Base-by-base conservation (phyloP, 208 protist species). In the Acanthamoeba sp. region DNA sequence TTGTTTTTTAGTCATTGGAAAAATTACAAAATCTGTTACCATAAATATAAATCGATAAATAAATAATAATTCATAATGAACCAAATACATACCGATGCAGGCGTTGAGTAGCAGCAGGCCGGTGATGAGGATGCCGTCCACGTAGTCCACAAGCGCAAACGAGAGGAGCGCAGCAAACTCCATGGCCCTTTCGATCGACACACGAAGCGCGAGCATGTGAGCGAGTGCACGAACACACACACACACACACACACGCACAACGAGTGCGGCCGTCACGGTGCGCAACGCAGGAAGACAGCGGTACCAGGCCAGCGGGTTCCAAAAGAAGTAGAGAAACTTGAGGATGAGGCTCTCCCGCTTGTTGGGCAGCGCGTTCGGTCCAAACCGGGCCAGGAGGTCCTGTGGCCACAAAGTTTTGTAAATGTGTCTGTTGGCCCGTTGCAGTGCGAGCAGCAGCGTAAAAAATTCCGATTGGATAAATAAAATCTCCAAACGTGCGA, bases 301-400 rank as follows among this genome's bases (percentile, higher is more conserved):
- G 42, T 90, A 91, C 95, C 95, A 96, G 66, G 95, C 90, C n/a
- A 96, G 71, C 45, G 95, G 95, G 93, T 96, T 96, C 95, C 95
- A 96, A 80, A 96, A 95, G 87, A 93, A 93, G 38, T 76, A 93
- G 9, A 95, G 24, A n/a, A 96, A 94, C 38, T 95, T 69, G 40
- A 80, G 78, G 32, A 82, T 78, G 40, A 76, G 38, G 24, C 66
- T 90, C 71, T 94, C 93, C 71, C 71, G 91, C n/a, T 95, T 95
- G 62, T 95, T 85, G 48, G 90, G 93, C 48, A 97, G 94, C 45
- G 93, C 42, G 87, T 97, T 97, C 24, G 88, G 94, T 22, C 96
- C 96, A 42, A 69, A 93, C 69, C 94, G n/a, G 42, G 48, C 85
- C 34, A 94, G 82, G 2, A 29, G 92, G 32, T 84, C 16, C 40